Percentiles rank a stretch among this genome's conserved stretches.
Conservation (phyloP, 768 basidiomycete species). For the Suillus cothurnatus region DNA sequence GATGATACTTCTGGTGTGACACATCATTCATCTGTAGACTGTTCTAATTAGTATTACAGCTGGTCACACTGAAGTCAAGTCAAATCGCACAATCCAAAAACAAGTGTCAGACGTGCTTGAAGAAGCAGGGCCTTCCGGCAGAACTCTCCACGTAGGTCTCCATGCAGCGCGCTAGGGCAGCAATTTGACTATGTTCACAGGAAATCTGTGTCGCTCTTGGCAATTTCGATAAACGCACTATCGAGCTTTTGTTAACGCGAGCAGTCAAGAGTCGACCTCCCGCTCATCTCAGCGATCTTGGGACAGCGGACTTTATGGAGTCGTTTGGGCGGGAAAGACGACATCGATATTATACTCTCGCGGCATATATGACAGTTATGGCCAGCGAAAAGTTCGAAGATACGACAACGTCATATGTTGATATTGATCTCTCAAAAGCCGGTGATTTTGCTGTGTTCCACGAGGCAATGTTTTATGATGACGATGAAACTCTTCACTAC, state of each 20-base stretch:
- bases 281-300: constrained; percentile 69
- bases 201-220: constrained; percentile 63
- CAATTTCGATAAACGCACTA: constrained; percentile 77
- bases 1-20: constrained; percentile 38
- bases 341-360: constrained; percentile 78
- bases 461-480: constrained; percentile 57
- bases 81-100: constrained; percentile 71
- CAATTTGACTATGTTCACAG: constrained; percentile 37
- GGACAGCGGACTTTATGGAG: constrained; percentile 75
- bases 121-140: constrained; percentile 64
- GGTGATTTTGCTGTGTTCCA: constrained; percentile 56
- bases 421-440: constrained; percentile 49
- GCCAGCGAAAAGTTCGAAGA: constrained; percentile 66
- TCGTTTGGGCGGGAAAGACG: constrained; percentile 84
- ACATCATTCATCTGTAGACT: neutral
- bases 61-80: constrained; percentile 47
- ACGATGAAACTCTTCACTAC: constrained; percentile 39
- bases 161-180: neutral
- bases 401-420: constrained; percentile 41
- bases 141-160: constrained; percentile 66
- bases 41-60: constrained; percentile 21
- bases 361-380: constrained; percentile 66
- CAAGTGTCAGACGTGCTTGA: constrained; percentile 79
- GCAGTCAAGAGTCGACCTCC: constrained; percentile 68
- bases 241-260: constrained; percentile 78